These are phyloP conservation scores for Globisporangium abappressorium DNA, from an alignment of 352 stramenopile species.

Conservation along the genomic window DNA sequence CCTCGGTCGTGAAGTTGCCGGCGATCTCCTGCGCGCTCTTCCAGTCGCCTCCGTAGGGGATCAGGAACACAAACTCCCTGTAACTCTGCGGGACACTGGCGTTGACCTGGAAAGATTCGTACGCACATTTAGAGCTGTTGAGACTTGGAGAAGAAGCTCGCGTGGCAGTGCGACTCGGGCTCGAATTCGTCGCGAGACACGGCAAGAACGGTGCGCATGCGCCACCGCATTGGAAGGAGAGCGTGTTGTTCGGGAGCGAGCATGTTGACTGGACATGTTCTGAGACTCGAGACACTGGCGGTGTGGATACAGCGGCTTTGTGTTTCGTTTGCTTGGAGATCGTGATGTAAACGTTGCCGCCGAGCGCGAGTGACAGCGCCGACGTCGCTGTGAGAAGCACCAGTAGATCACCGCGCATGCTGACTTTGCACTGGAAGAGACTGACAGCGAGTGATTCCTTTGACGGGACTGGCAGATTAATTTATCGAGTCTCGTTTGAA, in stretches of 20 bases:
- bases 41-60: neutral
- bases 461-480: too few relatives aligned
- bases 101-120: slow-evolving; percentile 3
- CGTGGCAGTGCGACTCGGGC: neutral
- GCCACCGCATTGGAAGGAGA: slow-evolving; percentile 3
- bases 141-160: neutral
- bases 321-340: neutral
- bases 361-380: neutral
- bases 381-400: neutral
- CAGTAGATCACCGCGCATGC: neutral
- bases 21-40: slow-evolving; percentile 5
- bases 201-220: neutral
- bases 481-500: too few relatives aligned
- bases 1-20: neutral
- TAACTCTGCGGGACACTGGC: neutral
- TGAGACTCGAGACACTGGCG: neutral
- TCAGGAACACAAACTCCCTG: slow-evolving; percentile 3
- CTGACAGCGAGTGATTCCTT: too few relatives aligned
- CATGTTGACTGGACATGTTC: neutral
- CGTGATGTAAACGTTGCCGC: neutral
- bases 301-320: neutral
- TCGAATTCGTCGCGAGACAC: neutral
- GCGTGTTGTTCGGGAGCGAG: neutral
- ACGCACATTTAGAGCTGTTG: neutral
- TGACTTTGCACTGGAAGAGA: too few relatives aligned